Conservation (phyloP, 805 yeast genomes). For the Millerozyma miso region DNA sequence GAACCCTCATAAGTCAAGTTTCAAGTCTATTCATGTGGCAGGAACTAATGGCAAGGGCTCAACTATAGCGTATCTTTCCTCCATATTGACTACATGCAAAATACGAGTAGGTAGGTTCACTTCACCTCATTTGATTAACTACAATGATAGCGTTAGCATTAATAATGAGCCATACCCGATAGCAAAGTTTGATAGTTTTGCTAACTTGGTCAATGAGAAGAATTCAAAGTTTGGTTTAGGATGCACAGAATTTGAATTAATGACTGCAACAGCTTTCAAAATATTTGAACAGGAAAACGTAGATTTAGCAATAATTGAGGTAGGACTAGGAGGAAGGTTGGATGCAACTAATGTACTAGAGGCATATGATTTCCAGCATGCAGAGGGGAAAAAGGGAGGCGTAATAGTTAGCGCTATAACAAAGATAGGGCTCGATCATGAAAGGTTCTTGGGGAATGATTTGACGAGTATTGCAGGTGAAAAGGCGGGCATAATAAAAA, state of each 20-base stretch:
- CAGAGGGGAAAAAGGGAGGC: conserved; percentile 18
- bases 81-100: conserved; percentile 49
- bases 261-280: conserved; percentile 82
- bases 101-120: conserved; percentile 74
- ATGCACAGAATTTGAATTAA: conserved; percentile 84
- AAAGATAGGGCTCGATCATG: conserved; percentile 85
- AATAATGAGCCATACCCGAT: conserved; percentile 53
- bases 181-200: conserved; percentile 42
- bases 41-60: conserved; percentile 99
- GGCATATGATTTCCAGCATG: conserved; percentile 12
- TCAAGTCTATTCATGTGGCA: conserved; percentile 80
- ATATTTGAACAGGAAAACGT: conserved; percentile 59
- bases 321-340: conserved; percentile 85
- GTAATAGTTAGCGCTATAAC: conserved; percentile 71
- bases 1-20: conserved; percentile 57
- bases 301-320: conserved; percentile 82
- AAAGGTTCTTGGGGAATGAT: conserved; percentile 65
- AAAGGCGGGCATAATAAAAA: conserved; percentile 84
- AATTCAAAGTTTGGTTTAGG: conserved; percentile 43
- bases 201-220: conserved; percentile 35
- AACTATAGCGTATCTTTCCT: conserved; percentile 74
- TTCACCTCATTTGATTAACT: conserved; percentile 75
- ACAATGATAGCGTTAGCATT: conserved; percentile 73
- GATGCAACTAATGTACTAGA: conserved; percentile 83
- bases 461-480: conserved; percentile 63